These are phyloP conservation scores for Meripilus lineatus DNA, from an alignment of 1,284 basidiomycete genomes.

Conservation along the genomic window DNA sequence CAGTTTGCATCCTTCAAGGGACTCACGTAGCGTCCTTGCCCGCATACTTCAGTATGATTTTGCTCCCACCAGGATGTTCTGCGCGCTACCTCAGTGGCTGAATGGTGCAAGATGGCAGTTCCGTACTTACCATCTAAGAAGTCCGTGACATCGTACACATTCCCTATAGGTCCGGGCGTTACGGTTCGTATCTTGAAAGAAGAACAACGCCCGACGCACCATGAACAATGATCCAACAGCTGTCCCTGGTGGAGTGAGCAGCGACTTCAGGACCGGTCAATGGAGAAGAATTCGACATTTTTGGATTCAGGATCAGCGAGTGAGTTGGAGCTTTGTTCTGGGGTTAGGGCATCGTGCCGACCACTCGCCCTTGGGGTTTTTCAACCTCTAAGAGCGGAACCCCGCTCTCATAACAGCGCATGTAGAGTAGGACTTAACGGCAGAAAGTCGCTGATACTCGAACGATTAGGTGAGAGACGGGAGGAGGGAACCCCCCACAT, in stretches of 20 bases:
- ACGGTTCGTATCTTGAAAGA: slow-evolving; percentile 6
- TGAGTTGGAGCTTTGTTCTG: no score
- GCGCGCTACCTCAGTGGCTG: not conserved
- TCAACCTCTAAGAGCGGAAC: slow-evolving; percentile 15
- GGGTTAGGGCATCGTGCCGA: no score
- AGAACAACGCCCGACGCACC: slow-evolving; percentile 30
- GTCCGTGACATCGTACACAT: slow-evolving; percentile 70
- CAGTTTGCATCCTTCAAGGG: not conserved
- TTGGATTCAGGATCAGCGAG: no score
- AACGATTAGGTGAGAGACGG: not conserved
- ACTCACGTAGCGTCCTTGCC: slow-evolving; percentile 70
- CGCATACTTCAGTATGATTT: slow-evolving; percentile 64
- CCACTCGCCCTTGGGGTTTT: slow-evolving; percentile 12
- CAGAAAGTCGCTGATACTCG: slow-evolving; percentile 4
- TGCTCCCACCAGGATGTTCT: slow-evolving; percentile 53
- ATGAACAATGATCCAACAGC: slow-evolving; percentile 75
- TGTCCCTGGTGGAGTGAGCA: slow-evolving; percentile 40
- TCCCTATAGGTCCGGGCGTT: slow-evolving; percentile 35
- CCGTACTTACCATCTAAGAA: slow-evolving; percentile 47
- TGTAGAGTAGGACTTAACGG: no score
- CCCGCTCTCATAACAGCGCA: no score
- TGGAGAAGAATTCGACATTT: no score
- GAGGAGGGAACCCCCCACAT: no score
- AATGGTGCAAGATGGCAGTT: slow-evolving; percentile 2
- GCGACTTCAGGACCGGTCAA: slow-evolving; percentile 26